These are phyloP conservation scores for Boletus patriciae DNA, from an alignment of 768 basidiomycete species.

Conservation along the genomic window DNA sequence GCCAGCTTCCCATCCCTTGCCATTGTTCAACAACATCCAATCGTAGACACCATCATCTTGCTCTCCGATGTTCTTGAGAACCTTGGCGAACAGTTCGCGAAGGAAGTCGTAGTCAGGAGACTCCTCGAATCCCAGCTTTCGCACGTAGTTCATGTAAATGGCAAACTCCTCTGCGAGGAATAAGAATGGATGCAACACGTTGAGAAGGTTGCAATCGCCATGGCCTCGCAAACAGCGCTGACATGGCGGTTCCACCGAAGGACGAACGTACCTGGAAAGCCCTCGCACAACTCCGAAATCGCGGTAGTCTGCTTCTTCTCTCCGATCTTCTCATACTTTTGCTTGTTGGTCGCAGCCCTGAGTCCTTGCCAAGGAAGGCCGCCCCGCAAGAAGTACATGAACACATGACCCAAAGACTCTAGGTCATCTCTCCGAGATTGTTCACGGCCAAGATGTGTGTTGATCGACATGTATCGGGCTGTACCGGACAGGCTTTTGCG, in stretches of 20 bases:
- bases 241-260: background rate
- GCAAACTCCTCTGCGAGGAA: conserved; percentile 76
- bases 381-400: conserved; percentile 98
- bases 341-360: conserved; percentile 97
- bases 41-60: conserved; percentile 91
- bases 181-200: background rate
- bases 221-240: background rate
- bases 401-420: conserved; percentile 96
- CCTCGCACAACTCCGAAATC: conserved; percentile 92
- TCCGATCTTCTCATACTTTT: conserved; percentile 99
- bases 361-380: conserved; percentile 98
- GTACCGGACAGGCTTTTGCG: conserved; percentile 96
- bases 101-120: conserved; percentile 98
- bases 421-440: conserved; percentile 93
- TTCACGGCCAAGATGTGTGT: conserved; percentile 96
- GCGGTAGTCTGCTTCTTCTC: conserved; percentile 97
- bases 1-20: conserved; percentile 94
- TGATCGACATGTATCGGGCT: conserved; percentile 99
- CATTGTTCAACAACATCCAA: conserved; percentile 93
- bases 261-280: conserved; percentile 74
- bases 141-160: conserved; percentile 99
- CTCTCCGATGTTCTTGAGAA: conserved; percentile 84
- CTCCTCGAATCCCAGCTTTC: conserved; percentile 97
- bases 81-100: conserved; percentile 89
- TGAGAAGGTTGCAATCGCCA: background rate